Evolutionary conservation across 1,284 basidiomycete species (phyloP), one percentile per base, ranked within the genome.

Genomic region (Mycena citricolor): DNA sequence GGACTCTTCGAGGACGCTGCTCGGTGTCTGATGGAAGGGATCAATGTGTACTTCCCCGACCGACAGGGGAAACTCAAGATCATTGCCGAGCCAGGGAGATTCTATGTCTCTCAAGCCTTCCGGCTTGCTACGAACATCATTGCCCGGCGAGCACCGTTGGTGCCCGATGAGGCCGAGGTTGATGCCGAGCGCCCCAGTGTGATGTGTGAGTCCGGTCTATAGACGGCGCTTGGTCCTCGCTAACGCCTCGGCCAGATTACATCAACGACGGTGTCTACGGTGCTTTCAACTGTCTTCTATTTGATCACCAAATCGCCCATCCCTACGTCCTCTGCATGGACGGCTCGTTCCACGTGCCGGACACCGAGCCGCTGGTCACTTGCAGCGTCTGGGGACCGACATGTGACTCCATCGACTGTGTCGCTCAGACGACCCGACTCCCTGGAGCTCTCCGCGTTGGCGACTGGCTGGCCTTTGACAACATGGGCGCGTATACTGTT

Each of bases 211-310:
- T 80, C 10, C 38, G 10, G n/a, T n/a, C n/a, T n/a, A n/a, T n/a
- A n/a, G 10, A 24, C 42, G 49, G 48, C 47, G n/a, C n/a, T n/a
- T n/a, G n/a, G 42, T 43, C 52, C 38, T 39, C 25, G 54, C 52
- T 52, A 40, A 47, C 39, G 26, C 51, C 48, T 25, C 32, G 61
- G 17, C 32, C 51, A 93, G 90, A 95, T 73, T 97, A 97, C 73
- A 91, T 97, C 78, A 97, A 94, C 69, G 94, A 97, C 65, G 94
- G 94, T 34, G 91, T 97, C 30, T 99, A 99, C 68, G 94, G 95
- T 42, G 90, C 95, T 16, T 98, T 99, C 80, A 98, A 99, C 78
- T 94, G 91, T 67, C 90, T 92, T 67, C 74, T 95, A 61, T 95
- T 94, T 66, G 92, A 95, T 68, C 93, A 94, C 69, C 90, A 93